These are phyloP conservation scores for Globisporangium recalcitrans DNA, from an alignment of 352 stramenopile genomes.

Conservation along the genomic window DNA sequence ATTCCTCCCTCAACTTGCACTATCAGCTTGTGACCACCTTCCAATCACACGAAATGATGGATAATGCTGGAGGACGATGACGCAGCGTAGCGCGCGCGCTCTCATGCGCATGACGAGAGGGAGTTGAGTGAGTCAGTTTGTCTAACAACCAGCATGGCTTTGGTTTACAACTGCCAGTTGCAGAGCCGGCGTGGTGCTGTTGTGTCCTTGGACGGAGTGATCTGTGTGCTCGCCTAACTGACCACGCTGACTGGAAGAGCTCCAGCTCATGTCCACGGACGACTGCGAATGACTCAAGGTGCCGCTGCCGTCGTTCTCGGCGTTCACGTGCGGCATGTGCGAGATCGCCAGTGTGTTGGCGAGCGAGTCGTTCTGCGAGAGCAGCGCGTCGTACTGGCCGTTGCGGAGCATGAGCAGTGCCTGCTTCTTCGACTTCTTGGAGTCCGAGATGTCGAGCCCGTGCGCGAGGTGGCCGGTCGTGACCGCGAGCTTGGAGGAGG, in stretches of 20 bases:
- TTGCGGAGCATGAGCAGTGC: constrained; percentile 75
- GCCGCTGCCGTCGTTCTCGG: constrained; percentile 8
- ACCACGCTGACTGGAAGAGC: neutral
- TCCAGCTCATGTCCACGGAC: neutral
- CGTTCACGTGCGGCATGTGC: constrained; percentile 29
- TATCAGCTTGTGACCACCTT: neutral
- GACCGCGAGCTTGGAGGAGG: constrained; percentile 80
- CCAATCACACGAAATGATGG: constrained; percentile 6
- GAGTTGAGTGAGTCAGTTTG: neutral
- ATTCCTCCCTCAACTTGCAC: neutral
- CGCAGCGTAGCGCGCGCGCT: neutral
- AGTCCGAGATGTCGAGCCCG: constrained; percentile 68
- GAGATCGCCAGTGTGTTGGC: constrained; percentile 31
- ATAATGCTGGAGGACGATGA: neutral
- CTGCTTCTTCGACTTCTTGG: constrained; percentile 81
- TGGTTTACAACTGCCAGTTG: neutral
- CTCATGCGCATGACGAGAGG: neutral
- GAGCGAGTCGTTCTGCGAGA: constrained; percentile 52
- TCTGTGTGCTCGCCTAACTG: no score
- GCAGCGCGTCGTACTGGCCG: constrained; percentile 66
- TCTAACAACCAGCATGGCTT: neutral
- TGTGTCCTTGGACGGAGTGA: no score
- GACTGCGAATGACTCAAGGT: constrained; percentile 18
- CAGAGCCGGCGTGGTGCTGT: neutral
- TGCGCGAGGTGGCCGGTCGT: constrained; percentile 66